Evolutionary conservation across 441 rosid genomes (phyloP).

Genomic region (Corymbia calophylla): DNA sequence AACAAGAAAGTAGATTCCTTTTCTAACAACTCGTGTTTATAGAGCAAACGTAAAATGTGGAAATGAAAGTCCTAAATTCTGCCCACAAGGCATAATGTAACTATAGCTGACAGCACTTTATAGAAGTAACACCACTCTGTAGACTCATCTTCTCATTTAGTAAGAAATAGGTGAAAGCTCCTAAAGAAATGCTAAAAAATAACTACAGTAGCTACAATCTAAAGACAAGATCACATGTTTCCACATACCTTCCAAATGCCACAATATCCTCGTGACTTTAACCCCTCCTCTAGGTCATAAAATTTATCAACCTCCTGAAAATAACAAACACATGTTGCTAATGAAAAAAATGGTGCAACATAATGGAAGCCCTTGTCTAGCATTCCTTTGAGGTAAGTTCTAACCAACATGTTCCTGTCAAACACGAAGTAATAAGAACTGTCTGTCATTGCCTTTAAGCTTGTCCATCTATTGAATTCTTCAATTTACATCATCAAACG

Average conservation of each 20-base stretch:
- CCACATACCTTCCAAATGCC: constrained; percentile 82
- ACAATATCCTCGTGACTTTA: constrained; percentile 58
- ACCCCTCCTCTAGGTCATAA: constrained; percentile 63
- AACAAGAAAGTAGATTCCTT: background rate
- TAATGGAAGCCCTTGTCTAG: background rate
- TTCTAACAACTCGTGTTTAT: background rate
- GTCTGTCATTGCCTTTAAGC: background rate
- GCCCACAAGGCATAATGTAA: background rate
- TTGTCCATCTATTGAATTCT: background rate
- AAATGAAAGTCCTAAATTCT: background rate
- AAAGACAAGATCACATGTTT: background rate
- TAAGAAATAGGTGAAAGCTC: background rate
- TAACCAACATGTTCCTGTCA: background rate
- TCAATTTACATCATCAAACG: background rate
- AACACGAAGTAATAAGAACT: background rate
- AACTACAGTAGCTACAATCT: background rate
- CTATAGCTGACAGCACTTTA: background rate
- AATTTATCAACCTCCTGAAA: constrained; percentile 88
- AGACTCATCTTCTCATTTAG: background rate
- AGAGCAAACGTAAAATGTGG: background rate
- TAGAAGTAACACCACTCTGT: background rate
- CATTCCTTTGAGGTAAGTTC: background rate
- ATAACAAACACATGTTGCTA: background rate
- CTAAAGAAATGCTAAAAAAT: background rate
- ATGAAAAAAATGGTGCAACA: background rate